Evolutionary conservation across 192 early-diverging fungal genomes (phyloP).

Genomic region (Backusella macrospora): DNA sequence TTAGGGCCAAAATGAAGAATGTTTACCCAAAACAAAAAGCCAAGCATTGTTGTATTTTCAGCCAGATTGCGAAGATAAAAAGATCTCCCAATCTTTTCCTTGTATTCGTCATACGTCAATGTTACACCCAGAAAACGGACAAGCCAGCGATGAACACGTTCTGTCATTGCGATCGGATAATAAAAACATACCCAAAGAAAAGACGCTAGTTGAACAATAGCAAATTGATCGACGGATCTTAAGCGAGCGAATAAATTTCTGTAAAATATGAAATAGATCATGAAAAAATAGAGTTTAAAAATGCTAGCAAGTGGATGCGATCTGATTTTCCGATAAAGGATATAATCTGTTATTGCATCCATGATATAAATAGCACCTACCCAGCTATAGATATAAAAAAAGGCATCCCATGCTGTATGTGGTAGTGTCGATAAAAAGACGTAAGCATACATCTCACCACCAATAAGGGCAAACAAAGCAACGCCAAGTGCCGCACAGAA

Average conservation of each 20-base stretch:
- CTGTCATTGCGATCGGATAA: slow-evolving; percentile 73
- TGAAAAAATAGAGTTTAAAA: slow-evolving; percentile 78
- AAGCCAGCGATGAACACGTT: slow-evolving; percentile 50
- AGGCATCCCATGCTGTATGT: slow-evolving; percentile 60
- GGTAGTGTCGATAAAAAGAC: slow-evolving; percentile 59
- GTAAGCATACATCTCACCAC: slow-evolving; percentile 72
- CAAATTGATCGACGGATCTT: slow-evolving; percentile 66
- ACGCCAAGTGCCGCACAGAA: slow-evolving; percentile 73
- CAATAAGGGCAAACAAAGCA: slow-evolving; percentile 65
- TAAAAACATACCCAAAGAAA: slow-evolving; percentile 78
- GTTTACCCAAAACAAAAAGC: slow-evolving; percentile 70
- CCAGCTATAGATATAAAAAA: slow-evolving; percentile 77
- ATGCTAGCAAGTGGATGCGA: slow-evolving; percentile 71
- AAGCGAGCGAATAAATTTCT: slow-evolving; percentile 76
- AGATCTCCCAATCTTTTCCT: slow-evolving; percentile 66
- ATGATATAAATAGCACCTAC: slow-evolving; percentile 71
- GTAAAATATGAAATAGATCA: slow-evolving; percentile 84
- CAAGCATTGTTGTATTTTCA: slow-evolving; percentile 79
- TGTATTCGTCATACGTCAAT: slow-evolving; percentile 67
- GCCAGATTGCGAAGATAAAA: slow-evolving; percentile 76
- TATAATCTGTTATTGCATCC: slow-evolving; percentile 65
- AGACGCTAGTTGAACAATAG: slow-evolving; percentile 66
- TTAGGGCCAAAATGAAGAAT: slow-evolving; percentile 76
- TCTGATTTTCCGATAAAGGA: slow-evolving; percentile 61
- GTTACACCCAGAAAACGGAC: slow-evolving; percentile 60